Percentiles rank a stretch among this genome's conserved stretches.
Evolutionary conservation across 345 rosid species (phyloP).

Genomic region (Brassica cretica): DNA sequence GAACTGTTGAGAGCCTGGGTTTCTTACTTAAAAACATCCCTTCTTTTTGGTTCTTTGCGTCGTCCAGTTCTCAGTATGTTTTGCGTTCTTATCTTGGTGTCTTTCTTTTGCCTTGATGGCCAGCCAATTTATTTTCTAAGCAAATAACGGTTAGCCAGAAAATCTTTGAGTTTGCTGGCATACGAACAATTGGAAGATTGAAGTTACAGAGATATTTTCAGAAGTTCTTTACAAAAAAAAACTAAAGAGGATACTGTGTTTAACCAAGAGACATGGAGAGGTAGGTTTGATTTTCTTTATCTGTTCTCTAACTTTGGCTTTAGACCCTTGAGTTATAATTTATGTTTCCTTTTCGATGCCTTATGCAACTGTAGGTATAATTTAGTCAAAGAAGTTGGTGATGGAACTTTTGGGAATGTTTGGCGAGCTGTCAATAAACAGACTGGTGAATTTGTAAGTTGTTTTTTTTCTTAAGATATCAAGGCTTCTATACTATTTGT

Average conservation of each 20-base stretch:
- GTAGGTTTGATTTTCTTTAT: slow-evolving; percentile 42
- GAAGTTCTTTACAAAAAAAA: slow-evolving; percentile 32
- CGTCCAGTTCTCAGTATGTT: slow-evolving; percentile 49
- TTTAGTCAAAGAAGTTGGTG: slow-evolving; percentile 87
- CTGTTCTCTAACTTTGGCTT: neutral
- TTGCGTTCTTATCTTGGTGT: slow-evolving; percentile 31
- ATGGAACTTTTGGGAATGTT: slow-evolving; percentile 94
- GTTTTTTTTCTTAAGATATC: neutral
- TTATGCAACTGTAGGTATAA: slow-evolving; percentile 58
- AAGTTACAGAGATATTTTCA: slow-evolving; percentile 45
- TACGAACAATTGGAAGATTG: slow-evolving; percentile 35
- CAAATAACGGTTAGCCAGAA: slow-evolving; percentile 60
- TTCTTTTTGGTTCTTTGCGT: slow-evolving; percentile 34
- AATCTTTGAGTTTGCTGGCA: slow-evolving; percentile 30
- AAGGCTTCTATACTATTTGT: neutral
- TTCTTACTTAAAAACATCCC: neutral
- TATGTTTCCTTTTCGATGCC: slow-evolving; percentile 1
- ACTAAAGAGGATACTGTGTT: slow-evolving; percentile 53
- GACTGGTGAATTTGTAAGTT: slow-evolving; percentile 88
- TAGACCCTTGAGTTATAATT: neutral
- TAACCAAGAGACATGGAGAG: slow-evolving; percentile 70
- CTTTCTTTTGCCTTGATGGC: slow-evolving; percentile 37
- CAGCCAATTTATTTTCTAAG: slow-evolving; percentile 45
- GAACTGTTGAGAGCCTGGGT: neutral
- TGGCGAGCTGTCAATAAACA: slow-evolving; percentile 80